These are phyloP conservation scores for Ilex paraguariensis DNA, from an alignment of 305 asterid genomes.

Conservation along the genomic window DNA sequence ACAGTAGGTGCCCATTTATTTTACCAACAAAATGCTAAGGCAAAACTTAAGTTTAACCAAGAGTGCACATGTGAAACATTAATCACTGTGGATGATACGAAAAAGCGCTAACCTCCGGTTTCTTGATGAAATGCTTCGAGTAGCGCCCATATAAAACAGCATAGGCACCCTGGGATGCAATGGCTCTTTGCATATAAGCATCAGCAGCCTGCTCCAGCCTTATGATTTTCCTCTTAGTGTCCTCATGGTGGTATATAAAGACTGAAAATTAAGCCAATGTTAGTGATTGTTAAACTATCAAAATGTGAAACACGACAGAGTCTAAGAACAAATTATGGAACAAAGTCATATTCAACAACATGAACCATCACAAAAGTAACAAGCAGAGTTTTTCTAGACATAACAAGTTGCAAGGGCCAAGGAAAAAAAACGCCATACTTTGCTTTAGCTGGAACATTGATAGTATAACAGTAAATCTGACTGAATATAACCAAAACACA, in stretches of 20 bases:
- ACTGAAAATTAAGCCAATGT: conserved; percentile 43
- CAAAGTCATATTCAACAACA: too few relatives aligned
- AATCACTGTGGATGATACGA: not conserved
- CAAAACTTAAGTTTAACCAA: not conserved
- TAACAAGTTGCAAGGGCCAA: too few relatives aligned
- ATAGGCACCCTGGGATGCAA: conserved; percentile 53
- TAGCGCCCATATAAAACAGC: conserved; percentile 59
- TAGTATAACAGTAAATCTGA: too few relatives aligned
- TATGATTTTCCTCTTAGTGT: conserved; percentile 47
- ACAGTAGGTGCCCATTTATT: too few relatives aligned
- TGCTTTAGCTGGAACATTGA: too few relatives aligned
- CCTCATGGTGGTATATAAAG: conserved; percentile 40
- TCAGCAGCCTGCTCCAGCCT: conserved; percentile 79
- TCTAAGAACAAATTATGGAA: too few relatives aligned
- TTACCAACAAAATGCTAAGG: not conserved
- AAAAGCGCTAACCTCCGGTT: conserved; percentile 46
- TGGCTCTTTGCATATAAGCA: conserved; percentile 49
- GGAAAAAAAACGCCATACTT: too few relatives aligned
- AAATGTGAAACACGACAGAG: too few relatives aligned
- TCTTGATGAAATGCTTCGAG: conserved; percentile 54
- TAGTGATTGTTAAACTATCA: not conserved
- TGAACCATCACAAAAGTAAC: too few relatives aligned
- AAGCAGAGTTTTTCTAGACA: too few relatives aligned
- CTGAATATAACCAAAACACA: too few relatives aligned
- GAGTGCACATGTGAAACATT: not conserved